Percentiles rank a stretch among this genome's conserved stretches.
Conservation (phyloP, 306 rosid genomes). For the Lathyrus sativus region DNA sequence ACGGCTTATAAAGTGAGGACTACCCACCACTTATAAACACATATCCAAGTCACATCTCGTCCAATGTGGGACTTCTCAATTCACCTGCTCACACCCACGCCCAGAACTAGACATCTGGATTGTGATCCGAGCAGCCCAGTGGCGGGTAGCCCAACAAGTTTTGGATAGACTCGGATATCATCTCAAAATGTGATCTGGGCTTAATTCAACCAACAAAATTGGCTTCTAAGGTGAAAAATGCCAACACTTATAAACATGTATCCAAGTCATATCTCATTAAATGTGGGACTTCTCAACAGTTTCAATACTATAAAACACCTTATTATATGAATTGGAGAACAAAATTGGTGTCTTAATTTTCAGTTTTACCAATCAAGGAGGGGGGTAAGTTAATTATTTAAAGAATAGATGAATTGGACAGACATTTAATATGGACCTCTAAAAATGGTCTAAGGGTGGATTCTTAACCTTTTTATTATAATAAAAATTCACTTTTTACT, state of each 20-base stretch:
- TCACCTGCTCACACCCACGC: neutral
- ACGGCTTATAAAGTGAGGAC: neutral
- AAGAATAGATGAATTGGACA: neutral
- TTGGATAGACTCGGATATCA: neutral
- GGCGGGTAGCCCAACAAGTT: neutral
- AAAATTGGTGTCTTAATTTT: too few relatives aligned
- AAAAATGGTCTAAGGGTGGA: neutral
- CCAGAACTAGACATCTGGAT: neutral
- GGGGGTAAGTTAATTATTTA: neutral
- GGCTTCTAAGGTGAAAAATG: neutral
- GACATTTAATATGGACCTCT: neutral
- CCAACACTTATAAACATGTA: neutral
- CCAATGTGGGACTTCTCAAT: neutral
- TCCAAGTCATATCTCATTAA: neutral
- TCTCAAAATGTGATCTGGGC: neutral
- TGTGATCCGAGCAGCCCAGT: neutral
- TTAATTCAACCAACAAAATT: neutral
- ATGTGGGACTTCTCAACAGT: neutral
- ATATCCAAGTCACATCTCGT: neutral
- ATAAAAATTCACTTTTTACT: too few relatives aligned
- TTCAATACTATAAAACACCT: conserved; percentile 6
- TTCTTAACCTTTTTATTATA: neutral
- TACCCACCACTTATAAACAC: neutral
- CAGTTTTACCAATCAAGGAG: neutral
- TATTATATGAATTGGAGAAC: neutral